Percentiles rank a stretch among this genome's conserved stretches.
Conservation (phyloP, 805 yeast genomes). For the Dipodascus geniculatus region DNA sequence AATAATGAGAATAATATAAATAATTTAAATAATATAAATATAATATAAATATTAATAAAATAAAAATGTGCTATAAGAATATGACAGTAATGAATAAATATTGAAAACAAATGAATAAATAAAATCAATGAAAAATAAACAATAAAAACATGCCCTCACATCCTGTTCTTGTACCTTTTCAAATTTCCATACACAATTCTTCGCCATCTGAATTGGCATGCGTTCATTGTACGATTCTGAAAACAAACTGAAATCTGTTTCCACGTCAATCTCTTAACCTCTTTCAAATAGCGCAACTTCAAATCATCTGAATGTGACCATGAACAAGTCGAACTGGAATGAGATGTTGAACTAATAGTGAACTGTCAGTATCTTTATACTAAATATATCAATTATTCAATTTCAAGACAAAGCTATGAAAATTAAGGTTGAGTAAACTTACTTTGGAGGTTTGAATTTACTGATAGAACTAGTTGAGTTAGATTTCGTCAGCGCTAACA, state of each 20-base stretch:
- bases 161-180: conserved; percentile 14
- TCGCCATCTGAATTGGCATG: conserved; percentile 86
- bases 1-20: too few species aligned
- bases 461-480: not conserved
- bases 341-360: not conserved
- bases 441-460: not conserved
- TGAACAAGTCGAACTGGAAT: conserved; percentile 35
- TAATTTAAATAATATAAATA: too few species aligned
- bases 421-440: not conserved
- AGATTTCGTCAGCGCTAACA: not conserved
- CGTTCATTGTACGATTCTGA: conserved; percentile 73
- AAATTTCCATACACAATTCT: conserved; percentile 40
- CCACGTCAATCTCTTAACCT: conserved; percentile 78
- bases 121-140: too few species aligned
- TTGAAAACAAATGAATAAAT: too few species aligned
- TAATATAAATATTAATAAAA: too few species aligned
- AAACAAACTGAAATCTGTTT: conserved; percentile 74
- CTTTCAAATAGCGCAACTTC: conserved; percentile 63
- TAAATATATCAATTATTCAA: not conserved
- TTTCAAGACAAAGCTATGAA: not conserved
- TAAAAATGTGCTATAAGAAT: too few species aligned
- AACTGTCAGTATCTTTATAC: not conserved
- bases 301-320: conserved; percentile 76
- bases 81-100: too few species aligned
- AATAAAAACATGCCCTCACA: not conserved